A percentile compares a stretch with the other conserved stretches of the same genome.
Conservation (phyloP, 2,329 filamentous ascomycete genomes). For the Pestalotiopsis sp. region DNA sequence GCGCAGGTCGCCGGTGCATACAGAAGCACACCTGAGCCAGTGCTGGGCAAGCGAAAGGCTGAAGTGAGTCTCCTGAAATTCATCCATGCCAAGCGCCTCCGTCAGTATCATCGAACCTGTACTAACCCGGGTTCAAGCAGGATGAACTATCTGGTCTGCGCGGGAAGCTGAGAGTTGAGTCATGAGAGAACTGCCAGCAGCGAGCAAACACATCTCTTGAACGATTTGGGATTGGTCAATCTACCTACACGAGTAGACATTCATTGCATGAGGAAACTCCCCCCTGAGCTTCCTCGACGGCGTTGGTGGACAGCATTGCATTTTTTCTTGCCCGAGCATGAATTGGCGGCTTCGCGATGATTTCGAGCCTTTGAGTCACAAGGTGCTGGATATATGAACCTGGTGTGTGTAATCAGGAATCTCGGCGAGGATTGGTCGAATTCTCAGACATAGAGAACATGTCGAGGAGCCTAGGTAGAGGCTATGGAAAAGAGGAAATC, state of each 20-base stretch:
- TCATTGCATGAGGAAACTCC: constrained; percentile 11
- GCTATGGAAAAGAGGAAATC: neutral
- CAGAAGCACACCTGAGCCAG: constrained; percentile 62
- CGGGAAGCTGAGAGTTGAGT: constrained; percentile 19
- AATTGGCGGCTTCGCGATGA: neutral
- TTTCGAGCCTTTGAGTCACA: neutral
- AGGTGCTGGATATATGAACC: neutral
- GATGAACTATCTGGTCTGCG: constrained; percentile 18
- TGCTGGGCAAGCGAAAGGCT: constrained; percentile 76
- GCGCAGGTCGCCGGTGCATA: constrained; percentile 24
- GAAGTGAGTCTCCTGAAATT: constrained; percentile 51
- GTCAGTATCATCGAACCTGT: neutral
- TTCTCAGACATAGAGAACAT: neutral
- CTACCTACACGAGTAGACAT: neutral
- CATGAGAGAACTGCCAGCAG: neutral
- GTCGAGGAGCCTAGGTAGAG: neutral
- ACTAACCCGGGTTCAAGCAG: constrained; percentile 20
- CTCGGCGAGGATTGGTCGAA: neutral
- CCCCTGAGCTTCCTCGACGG: neutral
- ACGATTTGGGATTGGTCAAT: neutral
- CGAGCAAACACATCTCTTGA: neutral
- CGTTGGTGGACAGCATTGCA: constrained; percentile 10
- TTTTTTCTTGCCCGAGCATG: constrained; percentile 4
- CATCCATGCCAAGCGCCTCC: constrained; percentile 1
- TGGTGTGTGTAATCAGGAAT: neutral